These are phyloP conservation scores for Cercophora scortea DNA, from an alignment of 495 filamentous ascomycete species.

Conservation along the genomic window DNA sequence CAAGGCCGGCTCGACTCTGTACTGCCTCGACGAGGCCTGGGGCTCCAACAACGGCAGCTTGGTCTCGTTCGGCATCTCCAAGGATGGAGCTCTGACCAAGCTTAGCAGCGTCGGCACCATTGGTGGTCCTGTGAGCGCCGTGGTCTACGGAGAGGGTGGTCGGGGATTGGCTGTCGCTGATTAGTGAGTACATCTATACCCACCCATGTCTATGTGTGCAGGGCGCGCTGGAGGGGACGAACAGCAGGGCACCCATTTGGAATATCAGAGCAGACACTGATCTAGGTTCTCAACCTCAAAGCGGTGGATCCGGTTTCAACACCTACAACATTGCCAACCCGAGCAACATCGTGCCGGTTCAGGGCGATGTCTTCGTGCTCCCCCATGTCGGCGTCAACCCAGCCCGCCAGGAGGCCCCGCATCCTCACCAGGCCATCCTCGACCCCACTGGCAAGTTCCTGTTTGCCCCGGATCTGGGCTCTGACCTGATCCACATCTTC, in stretches of 20 bases:
- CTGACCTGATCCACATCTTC: constrained; percentile 60
- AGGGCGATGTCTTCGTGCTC: constrained; percentile 47
- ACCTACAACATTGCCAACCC: constrained; percentile 17
- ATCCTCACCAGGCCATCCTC: constrained; percentile 60
- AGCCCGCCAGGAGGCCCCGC: constrained; percentile 52
- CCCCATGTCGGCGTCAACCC: constrained; percentile 39
- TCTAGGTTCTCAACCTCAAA: background rate
- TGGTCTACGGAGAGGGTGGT: constrained; percentile 32
- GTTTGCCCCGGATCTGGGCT: constrained; percentile 64
- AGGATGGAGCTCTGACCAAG: constrained; percentile 27
- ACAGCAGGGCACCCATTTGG: background rate
- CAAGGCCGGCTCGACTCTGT: constrained; percentile 41
- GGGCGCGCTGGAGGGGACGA: background rate
- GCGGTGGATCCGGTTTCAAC: constrained; percentile 10
- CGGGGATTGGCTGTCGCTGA: constrained; percentile 37
- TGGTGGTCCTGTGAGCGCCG: constrained; percentile 35
- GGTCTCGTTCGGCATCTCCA: constrained; percentile 25
- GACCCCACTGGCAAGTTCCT: constrained; percentile 61
- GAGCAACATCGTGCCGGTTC: constrained; percentile 27
- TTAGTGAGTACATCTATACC: constrained; percentile 31
- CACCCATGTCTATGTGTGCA: background rate
- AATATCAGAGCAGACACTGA: background rate
- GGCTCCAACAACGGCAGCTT: constrained; percentile 29
- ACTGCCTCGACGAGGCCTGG: constrained; percentile 51
- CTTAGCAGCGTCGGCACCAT: constrained; percentile 25